Conservation (phyloP, 2,329 filamentous ascomycete genomes). For the Nectriaceae sp. region DNA sequence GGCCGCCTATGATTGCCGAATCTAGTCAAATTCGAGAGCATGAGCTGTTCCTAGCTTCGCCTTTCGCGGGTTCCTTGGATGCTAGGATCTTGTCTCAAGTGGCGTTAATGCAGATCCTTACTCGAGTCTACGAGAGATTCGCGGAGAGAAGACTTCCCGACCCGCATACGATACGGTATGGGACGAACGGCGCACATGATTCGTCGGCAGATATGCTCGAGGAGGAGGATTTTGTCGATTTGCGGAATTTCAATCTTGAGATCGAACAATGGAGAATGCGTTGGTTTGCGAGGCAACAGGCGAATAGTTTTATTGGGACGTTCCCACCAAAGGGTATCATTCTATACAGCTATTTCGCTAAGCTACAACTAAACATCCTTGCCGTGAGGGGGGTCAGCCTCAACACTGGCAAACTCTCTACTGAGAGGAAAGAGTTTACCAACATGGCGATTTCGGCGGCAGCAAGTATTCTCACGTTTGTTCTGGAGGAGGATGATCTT, state of each 20-base stretch:
- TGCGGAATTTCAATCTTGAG: slow-evolving; percentile 42
- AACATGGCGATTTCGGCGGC: slow-evolving; percentile 32
- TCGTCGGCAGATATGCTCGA: slow-evolving; percentile 25
- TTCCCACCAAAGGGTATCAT: slow-evolving; percentile 44
- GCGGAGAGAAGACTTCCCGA: slow-evolving; percentile 8
- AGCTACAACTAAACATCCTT: slow-evolving; percentile 37
- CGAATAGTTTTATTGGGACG: slow-evolving; percentile 30
- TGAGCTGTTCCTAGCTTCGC: slow-evolving; percentile 27
- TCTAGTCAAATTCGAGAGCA: slow-evolving; percentile 23
- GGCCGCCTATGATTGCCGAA: slow-evolving; percentile 31
- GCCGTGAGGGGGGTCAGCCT: slow-evolving; percentile 14
- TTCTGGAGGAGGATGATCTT: slow-evolving; percentile 36
- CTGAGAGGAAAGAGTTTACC: slow-evolving; percentile 18
- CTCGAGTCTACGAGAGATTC: slow-evolving; percentile 14
- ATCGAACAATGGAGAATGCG: slow-evolving; percentile 44
- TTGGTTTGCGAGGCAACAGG: slow-evolving; percentile 30
- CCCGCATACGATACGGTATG: slow-evolving; percentile 9
- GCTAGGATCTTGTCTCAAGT: slow-evolving; percentile 15
- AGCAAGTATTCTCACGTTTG: slow-evolving; percentile 38
- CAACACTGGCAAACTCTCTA: slow-evolving; percentile 12
- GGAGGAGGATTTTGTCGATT: slow-evolving; percentile 37
- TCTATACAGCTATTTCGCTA: slow-evolving; percentile 27
- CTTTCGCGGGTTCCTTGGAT: slow-evolving; percentile 14
- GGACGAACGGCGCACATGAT: slow-evolving; percentile 6
- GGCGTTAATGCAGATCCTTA: slow-evolving; percentile 16